Evolutionary conservation across 371 early-diverging fungal genomes (phyloP).

Genomic region (Coemansia sp.): DNA sequence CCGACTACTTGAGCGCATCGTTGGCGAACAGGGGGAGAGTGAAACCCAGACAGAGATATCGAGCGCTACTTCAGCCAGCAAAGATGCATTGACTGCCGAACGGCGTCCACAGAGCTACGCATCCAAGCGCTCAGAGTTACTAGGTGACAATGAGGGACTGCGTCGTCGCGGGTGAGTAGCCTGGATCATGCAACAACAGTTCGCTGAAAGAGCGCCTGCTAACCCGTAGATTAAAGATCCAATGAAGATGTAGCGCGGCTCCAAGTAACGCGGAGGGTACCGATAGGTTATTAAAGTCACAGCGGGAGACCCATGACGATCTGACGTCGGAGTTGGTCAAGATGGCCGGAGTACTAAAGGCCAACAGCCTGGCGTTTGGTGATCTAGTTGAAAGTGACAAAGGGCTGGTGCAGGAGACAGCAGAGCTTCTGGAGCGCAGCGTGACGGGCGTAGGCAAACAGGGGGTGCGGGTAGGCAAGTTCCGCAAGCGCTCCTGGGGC

Average conservation of each 20-base stretch:
- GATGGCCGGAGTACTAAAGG: constrained; percentile 68
- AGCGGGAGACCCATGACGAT: constrained; percentile 68
- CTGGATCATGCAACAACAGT: neutral
- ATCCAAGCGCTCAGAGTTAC: neutral
- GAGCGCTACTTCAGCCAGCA: neutral
- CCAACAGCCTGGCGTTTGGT: constrained; percentile 63
- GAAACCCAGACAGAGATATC: neutral
- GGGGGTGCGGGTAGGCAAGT: constrained; percentile 57
- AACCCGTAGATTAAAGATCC: neutral
- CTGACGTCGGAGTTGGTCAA: constrained; percentile 63
- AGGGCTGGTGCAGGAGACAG: constrained; percentile 57
- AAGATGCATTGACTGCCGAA: neutral
- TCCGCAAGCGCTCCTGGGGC: constrained; percentile 64
- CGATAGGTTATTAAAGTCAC: constrained; percentile 63
- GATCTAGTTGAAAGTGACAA: constrained; percentile 63
- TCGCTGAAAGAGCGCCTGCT: neutral
- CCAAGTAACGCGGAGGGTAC: constrained; percentile 44
- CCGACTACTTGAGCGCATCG: no score
- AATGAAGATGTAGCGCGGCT: constrained; percentile 22
- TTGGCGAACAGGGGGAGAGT: neutral
- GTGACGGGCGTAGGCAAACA: constrained; percentile 56
- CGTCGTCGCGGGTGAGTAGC: neutral
- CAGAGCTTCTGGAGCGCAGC: constrained; percentile 56
- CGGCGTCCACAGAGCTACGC: no score
- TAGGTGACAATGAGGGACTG: neutral